Evolutionary conservation across 2,329 filamentous ascomycete genomes (phyloP).

Genomic region (Amesomyces nigricolor): DNA sequence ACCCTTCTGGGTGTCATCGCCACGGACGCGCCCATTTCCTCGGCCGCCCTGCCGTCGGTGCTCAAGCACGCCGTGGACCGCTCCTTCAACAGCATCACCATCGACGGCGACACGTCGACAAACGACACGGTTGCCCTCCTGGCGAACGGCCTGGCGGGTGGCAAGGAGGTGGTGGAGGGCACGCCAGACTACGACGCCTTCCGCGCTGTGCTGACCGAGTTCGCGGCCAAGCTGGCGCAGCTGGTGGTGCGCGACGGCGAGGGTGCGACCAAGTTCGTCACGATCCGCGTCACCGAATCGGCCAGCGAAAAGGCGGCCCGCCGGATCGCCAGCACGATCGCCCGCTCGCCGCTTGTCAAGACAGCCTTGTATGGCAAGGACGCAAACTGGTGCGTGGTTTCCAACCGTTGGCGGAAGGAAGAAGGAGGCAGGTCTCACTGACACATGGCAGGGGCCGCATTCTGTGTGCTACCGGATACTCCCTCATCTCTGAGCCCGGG

Average conservation of each 20-base stretch:
- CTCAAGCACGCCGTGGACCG: slow-evolving; percentile 70
- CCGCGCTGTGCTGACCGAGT: slow-evolving; percentile 63
- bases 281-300: slow-evolving; percentile 74
- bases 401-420: background rate
- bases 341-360: slow-evolving; percentile 89
- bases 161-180: slow-evolving; percentile 52
- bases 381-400: slow-evolving; percentile 67
- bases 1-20: slow-evolving; percentile 87
- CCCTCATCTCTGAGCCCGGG: slow-evolving; percentile 55
- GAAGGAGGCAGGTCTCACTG: background rate
- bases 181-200: slow-evolving; percentile 64
- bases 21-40: slow-evolving; percentile 78
- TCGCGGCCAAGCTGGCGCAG: slow-evolving; percentile 80
- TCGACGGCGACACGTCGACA: slow-evolving; percentile 95
- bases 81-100: slow-evolving; percentile 94
- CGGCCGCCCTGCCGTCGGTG: slow-evolving; percentile 60
- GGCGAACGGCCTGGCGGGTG: slow-evolving; percentile 90
- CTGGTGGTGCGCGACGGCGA: slow-evolving; percentile 94
- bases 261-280: slow-evolving; percentile 97
- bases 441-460: slow-evolving; percentile 64
- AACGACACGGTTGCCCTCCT: slow-evolving; percentile 94
- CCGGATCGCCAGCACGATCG: slow-evolving; percentile 79
- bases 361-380: slow-evolving; percentile 95
- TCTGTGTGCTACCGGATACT: slow-evolving; percentile 87
- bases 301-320: slow-evolving; percentile 65